phyloP scores from a whole-genome alignment of 2,329 filamentous ascomycete genomes.

The Penicillium sp. region DNA sequence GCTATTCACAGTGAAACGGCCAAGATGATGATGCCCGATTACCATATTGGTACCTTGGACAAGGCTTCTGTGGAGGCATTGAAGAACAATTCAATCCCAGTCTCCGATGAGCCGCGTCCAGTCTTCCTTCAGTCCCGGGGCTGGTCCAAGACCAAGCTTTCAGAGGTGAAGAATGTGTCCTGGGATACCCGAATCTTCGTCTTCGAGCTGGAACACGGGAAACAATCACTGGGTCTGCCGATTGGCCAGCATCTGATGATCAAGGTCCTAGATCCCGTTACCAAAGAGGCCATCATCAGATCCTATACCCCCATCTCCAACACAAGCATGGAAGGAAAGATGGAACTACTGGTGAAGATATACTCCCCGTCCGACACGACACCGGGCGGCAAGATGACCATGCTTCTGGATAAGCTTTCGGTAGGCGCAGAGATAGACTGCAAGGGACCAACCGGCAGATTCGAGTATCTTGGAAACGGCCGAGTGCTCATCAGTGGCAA shows the following conservation, averaged over 20 bases:
- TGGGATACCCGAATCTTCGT: constrained; percentile 78
- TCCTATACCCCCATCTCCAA: constrained; percentile 83
- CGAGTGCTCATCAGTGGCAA: constrained; percentile 60
- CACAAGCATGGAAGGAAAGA: constrained; percentile 56
- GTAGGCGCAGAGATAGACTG: constrained; percentile 74
- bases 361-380: constrained; percentile 62
- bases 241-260: constrained; percentile 87
- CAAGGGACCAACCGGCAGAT: constrained; percentile 84
- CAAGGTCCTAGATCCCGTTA: constrained; percentile 69
- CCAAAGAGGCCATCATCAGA: constrained; percentile 70
- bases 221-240: constrained; percentile 72
- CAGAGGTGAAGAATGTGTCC: constrained; percentile 67
- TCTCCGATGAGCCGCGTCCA: constrained; percentile 48
- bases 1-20: constrained; percentile 91
- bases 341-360: constrained; percentile 79
- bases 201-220: constrained; percentile 70
- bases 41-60: constrained; percentile 79
- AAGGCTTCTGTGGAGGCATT: constrained; percentile 57
- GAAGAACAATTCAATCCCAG: constrained; percentile 44
- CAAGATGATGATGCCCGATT: constrained; percentile 81
- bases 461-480: constrained; percentile 72
- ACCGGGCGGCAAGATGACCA: constrained; percentile 77
- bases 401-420: constrained; percentile 70
- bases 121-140: constrained; percentile 68
- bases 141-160: constrained; percentile 73